A percentile compares a stretch with the other conserved stretches of the same genome.
Conservation (phyloP, 225 moss, liverwort and hornwort genomes). For the Rhytidiadelphus loreus region DNA sequence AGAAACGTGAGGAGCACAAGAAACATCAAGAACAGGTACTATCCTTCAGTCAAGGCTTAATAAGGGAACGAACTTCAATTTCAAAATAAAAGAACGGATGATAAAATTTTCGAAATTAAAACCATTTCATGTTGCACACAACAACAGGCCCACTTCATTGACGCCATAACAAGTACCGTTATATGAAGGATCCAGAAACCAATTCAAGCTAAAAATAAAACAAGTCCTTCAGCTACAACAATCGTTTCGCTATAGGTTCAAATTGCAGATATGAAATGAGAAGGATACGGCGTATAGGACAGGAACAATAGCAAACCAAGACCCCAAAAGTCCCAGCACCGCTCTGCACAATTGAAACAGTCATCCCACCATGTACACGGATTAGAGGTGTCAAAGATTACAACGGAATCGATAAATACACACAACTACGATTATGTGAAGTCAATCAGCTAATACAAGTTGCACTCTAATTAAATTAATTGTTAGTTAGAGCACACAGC, state of each 20-base stretch:
- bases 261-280: background rate
- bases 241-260: background rate
- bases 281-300: constrained; percentile 34
- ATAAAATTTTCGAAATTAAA: background rate
- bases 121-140: background rate
- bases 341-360: constrained; percentile 10
- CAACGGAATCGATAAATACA: background rate
- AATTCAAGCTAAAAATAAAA: background rate
- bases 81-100: background rate
- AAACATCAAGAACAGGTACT: constrained; percentile 29
- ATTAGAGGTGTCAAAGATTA: background rate
- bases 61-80: background rate
- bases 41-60: constrained; percentile 1
- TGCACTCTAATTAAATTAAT: background rate
- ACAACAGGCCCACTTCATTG: background rate
- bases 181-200: background rate
- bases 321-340: constrained; percentile 19
- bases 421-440: background rate
- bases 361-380: background rate
- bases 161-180: background rate
- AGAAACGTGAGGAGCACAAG: constrained; percentile 21
- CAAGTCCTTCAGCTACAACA: background rate
- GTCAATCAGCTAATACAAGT: background rate
- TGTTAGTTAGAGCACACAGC: background rate
- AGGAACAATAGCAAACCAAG: constrained; percentile 31